Percentiles rank a stretch among this genome's conserved stretches.
Conservation (phyloP, 2,329 filamentous ascomycete species). For the Elsinoe ampelina region DNA sequence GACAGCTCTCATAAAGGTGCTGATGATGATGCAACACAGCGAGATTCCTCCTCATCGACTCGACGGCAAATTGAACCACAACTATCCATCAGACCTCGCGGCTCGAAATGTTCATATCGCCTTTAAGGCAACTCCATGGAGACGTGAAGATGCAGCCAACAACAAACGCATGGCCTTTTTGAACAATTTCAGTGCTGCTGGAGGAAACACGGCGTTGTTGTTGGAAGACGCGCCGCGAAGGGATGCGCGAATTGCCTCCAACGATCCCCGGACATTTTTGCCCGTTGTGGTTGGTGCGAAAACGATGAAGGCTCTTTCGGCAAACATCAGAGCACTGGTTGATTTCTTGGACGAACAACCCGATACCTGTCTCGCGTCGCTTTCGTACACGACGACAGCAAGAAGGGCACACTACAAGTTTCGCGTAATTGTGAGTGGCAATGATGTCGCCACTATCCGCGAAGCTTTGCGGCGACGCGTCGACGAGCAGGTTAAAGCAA, state of each 20-base stretch:
- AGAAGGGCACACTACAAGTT: slow-evolving; percentile 36
- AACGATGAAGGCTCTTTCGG: slow-evolving; percentile 35
- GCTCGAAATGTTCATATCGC: slow-evolving; percentile 51
- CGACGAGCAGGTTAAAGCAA: slow-evolving; percentile 17
- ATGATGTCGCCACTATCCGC: slow-evolving; percentile 24
- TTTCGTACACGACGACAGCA: slow-evolving; percentile 61
- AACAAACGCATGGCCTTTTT: background rate
- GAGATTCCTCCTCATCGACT: slow-evolving; percentile 60
- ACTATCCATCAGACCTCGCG: slow-evolving; percentile 48
- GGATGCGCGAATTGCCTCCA: slow-evolving; percentile 21
- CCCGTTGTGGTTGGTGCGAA: slow-evolving; percentile 53
- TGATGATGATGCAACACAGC: slow-evolving; percentile 56
- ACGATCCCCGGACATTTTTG: slow-evolving; percentile 48
- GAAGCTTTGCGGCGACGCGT: slow-evolving; percentile 15
- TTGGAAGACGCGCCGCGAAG: slow-evolving; percentile 47
- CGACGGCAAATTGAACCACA: slow-evolving; percentile 53
- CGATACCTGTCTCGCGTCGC: slow-evolving; percentile 39
- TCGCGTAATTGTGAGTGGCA: slow-evolving; percentile 26
- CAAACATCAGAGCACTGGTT: slow-evolving; percentile 46
- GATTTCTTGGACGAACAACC: background rate
- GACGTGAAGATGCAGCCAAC: background rate
- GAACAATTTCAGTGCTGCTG: slow-evolving; percentile 34
- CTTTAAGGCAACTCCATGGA: slow-evolving; percentile 31
- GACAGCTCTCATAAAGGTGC: slow-evolving; percentile 54
- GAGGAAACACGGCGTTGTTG: slow-evolving; percentile 60